A percentile compares a stretch with the other conserved stretches of the same genome.
Conservation (phyloP, 2,329 filamentous ascomycete genomes). For the Sclerotiophoma versabilis region DNA sequence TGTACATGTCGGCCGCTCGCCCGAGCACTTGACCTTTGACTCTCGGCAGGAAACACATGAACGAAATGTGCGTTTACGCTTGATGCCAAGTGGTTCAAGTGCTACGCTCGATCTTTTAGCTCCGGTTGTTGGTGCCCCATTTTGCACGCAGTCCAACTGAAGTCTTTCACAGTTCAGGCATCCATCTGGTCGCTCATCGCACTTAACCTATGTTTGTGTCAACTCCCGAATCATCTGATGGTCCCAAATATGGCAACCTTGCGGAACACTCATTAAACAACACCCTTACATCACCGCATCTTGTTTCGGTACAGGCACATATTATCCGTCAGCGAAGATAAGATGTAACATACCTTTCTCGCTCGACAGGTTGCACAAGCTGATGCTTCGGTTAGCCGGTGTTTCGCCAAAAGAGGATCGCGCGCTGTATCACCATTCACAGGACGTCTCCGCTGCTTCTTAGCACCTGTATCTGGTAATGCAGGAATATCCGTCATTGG, state of each 20-base stretch:
- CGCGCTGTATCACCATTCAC: constrained; percentile 29
- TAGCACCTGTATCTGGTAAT: constrained; percentile 20
- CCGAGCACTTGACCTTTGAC: constrained; percentile 43
- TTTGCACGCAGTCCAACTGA: constrained; percentile 39
- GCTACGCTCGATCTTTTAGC: constrained; percentile 24
- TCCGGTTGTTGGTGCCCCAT: constrained; percentile 23
- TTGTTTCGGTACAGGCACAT: no score
- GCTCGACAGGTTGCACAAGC: constrained; percentile 31
- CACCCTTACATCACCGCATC: no score
- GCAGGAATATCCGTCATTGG: constrained; percentile 16
- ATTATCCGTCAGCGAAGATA: neutral
- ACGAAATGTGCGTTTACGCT: constrained; percentile 42
- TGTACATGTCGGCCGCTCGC: constrained; percentile 39
- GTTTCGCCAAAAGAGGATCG: neutral
- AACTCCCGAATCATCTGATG: neutral
- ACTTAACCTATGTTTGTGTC: constrained; percentile 35
- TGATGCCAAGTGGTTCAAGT: constrained; percentile 36
- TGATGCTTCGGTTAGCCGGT: constrained; percentile 18
- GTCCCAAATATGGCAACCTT: no score
- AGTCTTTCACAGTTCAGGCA: constrained; percentile 42
- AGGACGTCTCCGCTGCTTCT: constrained; percentile 35
- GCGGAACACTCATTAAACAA: no score
- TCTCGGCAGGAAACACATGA: constrained; percentile 42
- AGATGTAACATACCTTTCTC: constrained; percentile 22
- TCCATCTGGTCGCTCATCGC: constrained; percentile 41